Conservation (phyloP, 345 rosid species). For the Corchorus olitorius region DNA sequence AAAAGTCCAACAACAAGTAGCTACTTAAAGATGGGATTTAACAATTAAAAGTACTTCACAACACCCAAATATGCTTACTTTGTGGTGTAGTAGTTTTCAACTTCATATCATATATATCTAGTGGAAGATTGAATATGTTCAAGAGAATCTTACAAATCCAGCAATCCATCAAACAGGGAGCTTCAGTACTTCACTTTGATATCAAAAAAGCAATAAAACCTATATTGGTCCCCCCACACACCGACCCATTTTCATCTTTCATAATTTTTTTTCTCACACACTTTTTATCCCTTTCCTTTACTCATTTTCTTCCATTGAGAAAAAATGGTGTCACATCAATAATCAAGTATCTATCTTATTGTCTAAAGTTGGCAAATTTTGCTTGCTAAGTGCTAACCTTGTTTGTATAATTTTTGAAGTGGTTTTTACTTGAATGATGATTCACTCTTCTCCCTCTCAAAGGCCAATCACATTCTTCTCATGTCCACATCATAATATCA, state of each 20-base stretch:
- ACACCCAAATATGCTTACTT: neutral
- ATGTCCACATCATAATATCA: neutral
- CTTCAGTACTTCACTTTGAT: neutral
- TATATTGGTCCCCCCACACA: neutral
- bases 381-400: no score
- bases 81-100: neutral
- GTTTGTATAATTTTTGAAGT: no score
- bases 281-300: neutral
- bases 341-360: neutral
- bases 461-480: neutral
- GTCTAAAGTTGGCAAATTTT: neutral
- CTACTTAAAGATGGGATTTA: neutral
- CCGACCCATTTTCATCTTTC: neutral
- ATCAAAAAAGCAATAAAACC: neutral
- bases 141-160: neutral
- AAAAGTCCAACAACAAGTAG: neutral
- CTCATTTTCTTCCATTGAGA: neutral
- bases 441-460: no score
- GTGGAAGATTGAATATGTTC: neutral
- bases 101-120: neutral
- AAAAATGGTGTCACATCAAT: neutral
- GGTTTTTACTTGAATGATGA: no score
- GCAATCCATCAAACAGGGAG: conserved; percentile 16
- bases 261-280: neutral
- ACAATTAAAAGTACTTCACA: neutral